Conservation (phyloP, 2,329 filamentous ascomycete genomes). For the Grosmannia clavigera region DNA sequence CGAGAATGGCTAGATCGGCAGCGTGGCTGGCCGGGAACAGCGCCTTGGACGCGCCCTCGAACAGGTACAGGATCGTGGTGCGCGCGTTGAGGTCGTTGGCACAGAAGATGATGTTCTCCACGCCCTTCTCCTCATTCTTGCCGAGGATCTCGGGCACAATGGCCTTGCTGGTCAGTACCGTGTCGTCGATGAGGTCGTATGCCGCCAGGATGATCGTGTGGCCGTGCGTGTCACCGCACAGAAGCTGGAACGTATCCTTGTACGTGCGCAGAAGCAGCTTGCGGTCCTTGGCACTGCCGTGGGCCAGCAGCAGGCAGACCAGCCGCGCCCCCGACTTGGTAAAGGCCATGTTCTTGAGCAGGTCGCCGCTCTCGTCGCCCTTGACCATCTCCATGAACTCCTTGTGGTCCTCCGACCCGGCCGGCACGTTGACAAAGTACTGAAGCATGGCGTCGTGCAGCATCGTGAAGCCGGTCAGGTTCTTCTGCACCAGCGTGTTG, state of each 20-base stretch:
- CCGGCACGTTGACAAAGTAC: conserved; percentile 72
- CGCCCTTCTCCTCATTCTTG: conserved; percentile 49
- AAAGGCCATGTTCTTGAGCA: conserved; percentile 92
- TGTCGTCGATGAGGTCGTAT: conserved; percentile 90
- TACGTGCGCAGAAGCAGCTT: conserved; percentile 76
- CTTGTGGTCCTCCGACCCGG: conserved; percentile 66
- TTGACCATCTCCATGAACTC: conserved; percentile 87
- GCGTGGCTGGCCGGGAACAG: conserved; percentile 50
- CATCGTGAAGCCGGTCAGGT: conserved; percentile 93
- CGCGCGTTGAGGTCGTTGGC: conserved; percentile 55
- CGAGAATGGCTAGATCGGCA: conserved; percentile 56
- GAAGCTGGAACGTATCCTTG: conserved; percentile 76
- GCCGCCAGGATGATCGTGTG: conserved; percentile 74
- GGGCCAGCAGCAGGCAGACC: conserved; percentile 67
- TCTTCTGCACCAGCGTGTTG: conserved; percentile 90
- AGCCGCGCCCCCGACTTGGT: conserved; percentile 78
- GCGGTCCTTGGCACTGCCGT: conserved; percentile 83
- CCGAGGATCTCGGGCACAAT: conserved; percentile 80
- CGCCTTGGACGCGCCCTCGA: conserved; percentile 53
- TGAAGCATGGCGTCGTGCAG: conserved; percentile 97
- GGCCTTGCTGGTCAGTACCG: conserved; percentile 71
- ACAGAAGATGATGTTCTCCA: conserved; percentile 51
- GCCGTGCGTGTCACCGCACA: conserved; percentile 69
- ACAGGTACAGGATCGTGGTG: conserved; percentile 66
- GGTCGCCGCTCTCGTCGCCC: conserved; percentile 78